Percentiles rank a stretch among this genome's conserved stretches.
Conservation (phyloP, 768 basidiomycete genomes). For the Crucibulum laeve region DNA sequence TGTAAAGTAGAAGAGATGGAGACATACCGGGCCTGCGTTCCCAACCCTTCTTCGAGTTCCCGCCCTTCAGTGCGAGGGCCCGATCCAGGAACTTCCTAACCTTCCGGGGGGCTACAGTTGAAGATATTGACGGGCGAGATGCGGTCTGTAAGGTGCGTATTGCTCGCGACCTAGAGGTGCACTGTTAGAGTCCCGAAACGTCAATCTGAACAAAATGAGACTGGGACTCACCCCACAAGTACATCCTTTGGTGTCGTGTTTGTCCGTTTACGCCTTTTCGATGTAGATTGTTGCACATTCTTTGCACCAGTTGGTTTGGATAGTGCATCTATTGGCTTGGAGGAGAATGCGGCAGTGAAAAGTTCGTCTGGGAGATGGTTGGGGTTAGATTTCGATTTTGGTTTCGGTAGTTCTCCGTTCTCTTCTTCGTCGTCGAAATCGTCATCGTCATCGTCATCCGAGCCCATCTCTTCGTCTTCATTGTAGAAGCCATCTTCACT, state of each 20-base stretch:
- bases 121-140: constrained; percentile 25
- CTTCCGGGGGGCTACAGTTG: constrained; percentile 44
- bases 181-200: not conserved
- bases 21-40: constrained; percentile 53
- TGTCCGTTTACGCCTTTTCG: constrained; percentile 26
- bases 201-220: not conserved
- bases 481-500: constrained; percentile 23
- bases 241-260: constrained; percentile 39
- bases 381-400: constrained; percentile 20
- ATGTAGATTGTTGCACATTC: no score
- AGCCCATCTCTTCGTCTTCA: constrained; percentile 16
- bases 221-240: constrained; percentile 41
- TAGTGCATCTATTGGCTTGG: constrained; percentile 15
- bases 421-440: constrained; percentile 17
- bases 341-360: constrained; percentile 52
- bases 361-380: constrained; percentile 65
- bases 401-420: constrained; percentile 16
- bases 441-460: constrained; percentile 20
- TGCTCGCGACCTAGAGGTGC: constrained; percentile 40
- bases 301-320: no score
- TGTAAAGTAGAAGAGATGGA: not conserved
- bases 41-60: constrained; percentile 43
- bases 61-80: constrained; percentile 42
- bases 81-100: constrained; percentile 49
- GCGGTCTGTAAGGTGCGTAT: constrained; percentile 42